Conservation (phyloP, 148 eudicot species). For the Vaccinium myrtillus region DNA sequence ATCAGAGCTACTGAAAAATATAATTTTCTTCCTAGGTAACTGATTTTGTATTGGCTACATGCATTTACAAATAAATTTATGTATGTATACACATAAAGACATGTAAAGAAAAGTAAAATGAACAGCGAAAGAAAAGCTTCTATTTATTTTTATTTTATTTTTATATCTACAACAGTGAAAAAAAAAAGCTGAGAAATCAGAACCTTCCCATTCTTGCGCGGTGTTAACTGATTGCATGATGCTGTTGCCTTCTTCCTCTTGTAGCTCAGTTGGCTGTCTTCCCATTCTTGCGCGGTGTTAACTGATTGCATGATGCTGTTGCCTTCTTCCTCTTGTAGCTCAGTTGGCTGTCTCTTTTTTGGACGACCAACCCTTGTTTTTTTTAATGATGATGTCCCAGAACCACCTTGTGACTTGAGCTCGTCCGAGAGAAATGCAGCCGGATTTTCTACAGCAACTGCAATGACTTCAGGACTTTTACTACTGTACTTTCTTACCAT, state of each 20-base stretch:
- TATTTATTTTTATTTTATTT: no score
- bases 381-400: slow-evolving; percentile 42
- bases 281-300: slow-evolving; percentile 26
- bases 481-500: slow-evolving; percentile 94
- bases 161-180: background rate
- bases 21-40: background rate
- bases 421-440: slow-evolving; percentile 73
- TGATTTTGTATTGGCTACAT: background rate
- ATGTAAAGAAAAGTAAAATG: background rate
- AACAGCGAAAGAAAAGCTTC: no score
- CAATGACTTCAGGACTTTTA: slow-evolving; percentile 92
- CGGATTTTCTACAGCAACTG: slow-evolving; percentile 83
- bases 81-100: background rate
- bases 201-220: no score
- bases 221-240: no score
- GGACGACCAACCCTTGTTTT: slow-evolving; percentile 49
- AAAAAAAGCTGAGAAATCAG: background rate
- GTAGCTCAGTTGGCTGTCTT: no score
- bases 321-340: slow-evolving; percentile 35
- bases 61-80: background rate
- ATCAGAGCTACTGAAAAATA: background rate
- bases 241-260: no score
- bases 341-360: slow-evolving; percentile 36
- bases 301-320: slow-evolving; percentile 18
- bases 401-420: slow-evolving; percentile 47